Base-by-base conservation (phyloP, 305 asterid genomes). In the Fraxinus floribunda region DNA sequence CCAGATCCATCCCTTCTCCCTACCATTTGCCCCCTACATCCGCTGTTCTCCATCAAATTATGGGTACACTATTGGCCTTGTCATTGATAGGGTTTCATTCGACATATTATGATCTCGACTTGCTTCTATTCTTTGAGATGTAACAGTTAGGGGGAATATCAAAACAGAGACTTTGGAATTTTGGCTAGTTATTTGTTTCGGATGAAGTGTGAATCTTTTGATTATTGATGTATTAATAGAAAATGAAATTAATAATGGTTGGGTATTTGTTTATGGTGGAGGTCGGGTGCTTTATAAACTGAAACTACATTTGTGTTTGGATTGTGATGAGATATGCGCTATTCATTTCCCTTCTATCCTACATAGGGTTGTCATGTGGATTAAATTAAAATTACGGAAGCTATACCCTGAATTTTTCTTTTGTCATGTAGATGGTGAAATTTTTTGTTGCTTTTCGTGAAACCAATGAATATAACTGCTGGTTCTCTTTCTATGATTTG, bases 11-110 rank as follows among this genome's bases (percentile, higher is more conserved):
- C 1, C 74, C 68, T 13, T 36, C 62, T 39, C 60, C 83, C 68
- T 70, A 64, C 20, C 9, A 75, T n/a, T 29, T 34, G 35, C 18
- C 77, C 64, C 46, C 35, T 34, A 13, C 66, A 15, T 39, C 80
- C 34, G 39, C 66, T 13, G 78, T 41, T 78, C 68, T 73, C 75
- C 75, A 38, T 76, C 84, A 84, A 80, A 80, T 84, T 74, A 80
- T 80, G 73, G 86, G 86, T 83, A 3, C 7, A 7, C 6, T 64
- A n/a, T 18, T 52, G 16, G 8, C 49, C n/a, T 34, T 72, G 64
- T 82, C 66, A 2, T 71, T 72, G 36, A 68, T 70, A 32, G 29
- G 79, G 35, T 22, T 6, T 72, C 20, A 7, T n/a, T 78, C 18
- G 46, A 16, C 32, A 16, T 75, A 34, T 36, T 55, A 55, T 34